Evolutionary conservation across 768 basidiomycete genomes (phyloP).

Genomic region (Trametes cingulata): DNA sequence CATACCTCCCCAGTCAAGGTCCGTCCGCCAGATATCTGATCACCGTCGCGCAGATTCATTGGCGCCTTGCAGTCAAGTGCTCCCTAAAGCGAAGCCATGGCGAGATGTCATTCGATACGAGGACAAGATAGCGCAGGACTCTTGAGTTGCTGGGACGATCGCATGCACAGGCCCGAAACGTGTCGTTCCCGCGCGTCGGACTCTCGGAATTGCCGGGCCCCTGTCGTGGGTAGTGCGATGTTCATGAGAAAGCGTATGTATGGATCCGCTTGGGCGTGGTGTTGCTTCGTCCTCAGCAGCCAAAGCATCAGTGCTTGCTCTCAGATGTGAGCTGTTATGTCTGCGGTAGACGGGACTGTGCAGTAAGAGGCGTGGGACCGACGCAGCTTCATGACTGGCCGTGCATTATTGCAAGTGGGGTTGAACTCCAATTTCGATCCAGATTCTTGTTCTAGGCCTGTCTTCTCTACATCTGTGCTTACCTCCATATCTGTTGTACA

Average conservation of each 20-base stretch:
- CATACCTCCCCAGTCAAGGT: slow-evolving; percentile 39
- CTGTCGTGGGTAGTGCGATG: background rate
- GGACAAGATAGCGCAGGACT: background rate
- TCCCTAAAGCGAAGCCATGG: slow-evolving; percentile 32
- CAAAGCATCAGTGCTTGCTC: too few relatives aligned
- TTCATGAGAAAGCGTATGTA: background rate
- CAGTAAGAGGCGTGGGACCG: too few relatives aligned
- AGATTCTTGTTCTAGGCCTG: too few relatives aligned
- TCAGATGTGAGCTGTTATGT: too few relatives aligned
- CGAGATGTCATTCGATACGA: slow-evolving; percentile 24
- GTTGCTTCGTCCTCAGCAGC: too few relatives aligned
- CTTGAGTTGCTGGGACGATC: background rate
- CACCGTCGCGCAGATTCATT: background rate
- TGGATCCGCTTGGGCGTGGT: background rate
- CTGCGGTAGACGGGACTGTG: too few relatives aligned
- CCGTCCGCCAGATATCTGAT: slow-evolving; percentile 21
- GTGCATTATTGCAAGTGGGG: too few relatives aligned
- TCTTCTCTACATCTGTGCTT: too few relatives aligned
- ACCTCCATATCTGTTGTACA: too few relatives aligned
- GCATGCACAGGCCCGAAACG: background rate
- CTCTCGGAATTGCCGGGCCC: background rate
- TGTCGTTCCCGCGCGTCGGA: background rate
- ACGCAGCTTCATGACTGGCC: too few relatives aligned
- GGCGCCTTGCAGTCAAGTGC: slow-evolving; percentile 13
- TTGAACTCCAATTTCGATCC: too few relatives aligned